These are phyloP conservation scores for Papiliotrema flavescens DNA, from an alignment of 1,284 basidiomycete genomes.

Conservation along the genomic window DNA sequence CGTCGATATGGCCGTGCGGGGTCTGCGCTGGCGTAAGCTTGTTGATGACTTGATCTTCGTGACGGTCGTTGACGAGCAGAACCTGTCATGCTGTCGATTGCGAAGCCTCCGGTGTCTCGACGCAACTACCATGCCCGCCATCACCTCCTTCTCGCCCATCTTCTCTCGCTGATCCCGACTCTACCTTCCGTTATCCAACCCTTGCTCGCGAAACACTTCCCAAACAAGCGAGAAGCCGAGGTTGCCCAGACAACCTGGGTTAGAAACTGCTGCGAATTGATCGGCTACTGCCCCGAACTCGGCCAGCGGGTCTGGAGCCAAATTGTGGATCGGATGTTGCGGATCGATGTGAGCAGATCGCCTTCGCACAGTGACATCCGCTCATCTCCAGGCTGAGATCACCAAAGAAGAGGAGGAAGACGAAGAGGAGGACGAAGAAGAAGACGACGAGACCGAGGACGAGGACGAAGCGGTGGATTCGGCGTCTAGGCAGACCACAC, in stretches of 20 bases:
- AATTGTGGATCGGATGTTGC: constrained; percentile 85
- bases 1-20: constrained; percentile 73
- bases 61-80: constrained; percentile 16
- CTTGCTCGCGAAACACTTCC: constrained; percentile 77
- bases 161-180: constrained; percentile 85
- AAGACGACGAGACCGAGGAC: constrained; percentile 57
- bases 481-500: constrained; percentile 30
- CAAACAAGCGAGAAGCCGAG: constrained; percentile 85
- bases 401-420: constrained; percentile 95
- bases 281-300: constrained; percentile 85
- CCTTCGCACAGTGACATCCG: neutral
- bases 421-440: constrained; percentile 58
- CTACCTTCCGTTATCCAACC: constrained; percentile 80
- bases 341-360: constrained; percentile 75
- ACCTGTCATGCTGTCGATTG: constrained; percentile 10
- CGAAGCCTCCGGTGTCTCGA: constrained; percentile 59
- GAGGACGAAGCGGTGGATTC: constrained; percentile 19
- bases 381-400: constrained; percentile 74
- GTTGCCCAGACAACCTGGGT: constrained; percentile 84
- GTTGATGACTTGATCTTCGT: constrained; percentile 3
- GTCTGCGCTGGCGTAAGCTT: constrained; percentile 80
- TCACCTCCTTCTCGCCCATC: constrained; percentile 77
- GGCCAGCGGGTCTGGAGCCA: constrained; percentile 77
- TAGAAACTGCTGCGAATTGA: constrained; percentile 79
- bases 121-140: constrained; percentile 80